Evolutionary conservation across 768 basidiomycete species (phyloP).

Genomic region (Kondoa malvinella): DNA sequence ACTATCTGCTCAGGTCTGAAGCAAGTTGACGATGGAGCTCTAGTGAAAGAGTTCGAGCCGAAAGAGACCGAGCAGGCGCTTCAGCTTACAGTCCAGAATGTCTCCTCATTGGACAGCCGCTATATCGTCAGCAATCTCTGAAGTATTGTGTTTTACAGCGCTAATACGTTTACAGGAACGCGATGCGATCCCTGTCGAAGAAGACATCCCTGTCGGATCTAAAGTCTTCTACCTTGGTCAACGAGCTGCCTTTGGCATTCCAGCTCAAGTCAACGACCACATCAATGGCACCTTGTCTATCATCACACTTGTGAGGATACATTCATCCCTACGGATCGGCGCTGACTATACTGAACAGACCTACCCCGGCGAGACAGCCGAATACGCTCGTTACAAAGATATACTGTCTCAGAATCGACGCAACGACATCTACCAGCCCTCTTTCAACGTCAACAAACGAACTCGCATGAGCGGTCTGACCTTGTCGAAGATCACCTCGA

Average conservation of each 20-base stretch:
- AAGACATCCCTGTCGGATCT: constrained; percentile 77
- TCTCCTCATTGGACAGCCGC: constrained; percentile 71
- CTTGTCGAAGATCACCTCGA: constrained; percentile 78
- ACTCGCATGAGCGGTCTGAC: constrained; percentile 60
- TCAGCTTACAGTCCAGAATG: constrained; percentile 65
- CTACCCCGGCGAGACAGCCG: background rate
- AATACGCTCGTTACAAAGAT: constrained; percentile 24
- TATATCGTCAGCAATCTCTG: constrained; percentile 28
- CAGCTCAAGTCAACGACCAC: constrained; percentile 68
- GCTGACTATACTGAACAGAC: background rate
- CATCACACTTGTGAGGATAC: constrained; percentile 55
- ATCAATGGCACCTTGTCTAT: constrained; percentile 57
- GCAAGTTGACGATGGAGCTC: constrained; percentile 68
- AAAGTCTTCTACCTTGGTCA: constrained; percentile 93
- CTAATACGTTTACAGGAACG: constrained; percentile 48
- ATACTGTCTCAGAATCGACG: constrained; percentile 41
- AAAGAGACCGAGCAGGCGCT: constrained; percentile 73
- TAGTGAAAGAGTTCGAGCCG: constrained; percentile 90
- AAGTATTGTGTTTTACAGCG: background rate
- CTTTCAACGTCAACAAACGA: constrained; percentile 58
- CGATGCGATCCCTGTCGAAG: constrained; percentile 58
- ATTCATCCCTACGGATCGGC: constrained; percentile 7
- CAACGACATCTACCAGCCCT: constrained; percentile 51
- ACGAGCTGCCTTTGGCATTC: constrained; percentile 73
- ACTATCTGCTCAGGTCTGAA: constrained; percentile 49